Percentiles rank a stretch among this genome's conserved stretches.
phyloP scores from a whole-genome alignment of 306 rosid species.

The Quercus rubra region DNA sequence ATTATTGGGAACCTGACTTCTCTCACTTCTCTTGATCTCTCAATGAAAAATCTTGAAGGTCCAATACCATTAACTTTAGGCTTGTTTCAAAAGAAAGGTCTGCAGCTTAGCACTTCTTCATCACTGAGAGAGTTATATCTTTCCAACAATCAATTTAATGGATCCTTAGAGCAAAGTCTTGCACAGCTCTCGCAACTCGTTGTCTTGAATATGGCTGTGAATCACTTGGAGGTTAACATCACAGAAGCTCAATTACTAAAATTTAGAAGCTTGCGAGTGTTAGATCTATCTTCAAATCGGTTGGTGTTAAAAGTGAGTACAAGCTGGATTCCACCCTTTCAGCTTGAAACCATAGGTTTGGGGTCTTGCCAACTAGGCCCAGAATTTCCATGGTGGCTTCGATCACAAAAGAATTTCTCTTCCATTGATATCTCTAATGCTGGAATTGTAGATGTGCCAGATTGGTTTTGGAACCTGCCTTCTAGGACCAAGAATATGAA shows the following conservation, averaged over 20 bases:
- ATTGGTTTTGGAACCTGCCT: constrained; percentile 31
- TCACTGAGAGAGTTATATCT: constrained; percentile 10
- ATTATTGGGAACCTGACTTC: background rate
- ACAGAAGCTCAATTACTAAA: constrained; percentile 1
- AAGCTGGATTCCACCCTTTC: constrained; percentile 19
- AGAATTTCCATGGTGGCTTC: constrained; percentile 21
- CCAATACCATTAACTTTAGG: constrained; percentile 17
- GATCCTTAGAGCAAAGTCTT: background rate
- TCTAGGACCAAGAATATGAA: background rate
- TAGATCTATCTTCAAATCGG: constrained; percentile 11
- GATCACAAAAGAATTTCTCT: constrained; percentile 5
- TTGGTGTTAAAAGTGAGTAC: constrained; percentile 4
- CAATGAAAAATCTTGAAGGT: background rate
- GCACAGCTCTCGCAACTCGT: background rate
- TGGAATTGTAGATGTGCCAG: constrained; percentile 5
- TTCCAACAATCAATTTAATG: background rate
- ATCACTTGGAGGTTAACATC: constrained; percentile 5
- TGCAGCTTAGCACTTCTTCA: background rate
- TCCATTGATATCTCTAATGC: constrained; percentile 4
- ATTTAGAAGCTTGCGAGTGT: constrained; percentile 1
- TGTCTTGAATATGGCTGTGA: background rate
- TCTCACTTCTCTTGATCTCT: constrained; percentile 14
- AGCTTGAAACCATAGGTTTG: constrained; percentile 15
- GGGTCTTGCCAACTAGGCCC: background rate
- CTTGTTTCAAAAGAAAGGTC: background rate